A percentile compares a stretch with the other conserved stretches of the same genome.
phyloP scores from a whole-genome alignment of 805 yeast genomes.

The Schwanniomyces vanrijiae region DNA sequence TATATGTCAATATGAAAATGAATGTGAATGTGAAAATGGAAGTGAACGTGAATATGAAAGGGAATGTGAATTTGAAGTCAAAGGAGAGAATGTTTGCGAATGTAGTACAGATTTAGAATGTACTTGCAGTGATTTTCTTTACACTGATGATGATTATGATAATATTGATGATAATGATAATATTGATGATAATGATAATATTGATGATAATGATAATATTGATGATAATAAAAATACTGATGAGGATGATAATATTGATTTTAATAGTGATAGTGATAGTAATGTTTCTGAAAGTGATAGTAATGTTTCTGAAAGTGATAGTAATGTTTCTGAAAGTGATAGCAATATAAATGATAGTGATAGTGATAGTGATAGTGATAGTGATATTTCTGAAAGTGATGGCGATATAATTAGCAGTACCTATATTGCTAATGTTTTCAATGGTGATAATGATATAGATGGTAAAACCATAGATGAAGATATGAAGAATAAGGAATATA shows the following conservation, averaged over 20 bases:
- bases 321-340: background rate
- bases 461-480: background rate
- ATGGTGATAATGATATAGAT: background rate
- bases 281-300: background rate
- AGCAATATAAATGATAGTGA: background rate
- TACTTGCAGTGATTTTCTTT: background rate
- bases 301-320: background rate
- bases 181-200: constrained; percentile 2
- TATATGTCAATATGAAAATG: background rate
- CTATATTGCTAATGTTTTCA: background rate
- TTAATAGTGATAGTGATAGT: background rate
- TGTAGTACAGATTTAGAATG: background rate
- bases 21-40: constrained; percentile 1
- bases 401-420: background rate
- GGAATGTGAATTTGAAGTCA: background rate
- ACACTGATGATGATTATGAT: constrained; percentile 5
- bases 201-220: background rate
- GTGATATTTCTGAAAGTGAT: background rate
- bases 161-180: constrained; percentile 4
- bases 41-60: background rate
- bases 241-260: background rate
- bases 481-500: background rate
- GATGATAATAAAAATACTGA: background rate
- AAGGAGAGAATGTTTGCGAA: background rate
- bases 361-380: background rate